Percentiles rank a stretch among this genome's conserved stretches.
Conservation (phyloP, 2,329 filamentous ascomycete species). For the Sordariomycetes sp. region DNA sequence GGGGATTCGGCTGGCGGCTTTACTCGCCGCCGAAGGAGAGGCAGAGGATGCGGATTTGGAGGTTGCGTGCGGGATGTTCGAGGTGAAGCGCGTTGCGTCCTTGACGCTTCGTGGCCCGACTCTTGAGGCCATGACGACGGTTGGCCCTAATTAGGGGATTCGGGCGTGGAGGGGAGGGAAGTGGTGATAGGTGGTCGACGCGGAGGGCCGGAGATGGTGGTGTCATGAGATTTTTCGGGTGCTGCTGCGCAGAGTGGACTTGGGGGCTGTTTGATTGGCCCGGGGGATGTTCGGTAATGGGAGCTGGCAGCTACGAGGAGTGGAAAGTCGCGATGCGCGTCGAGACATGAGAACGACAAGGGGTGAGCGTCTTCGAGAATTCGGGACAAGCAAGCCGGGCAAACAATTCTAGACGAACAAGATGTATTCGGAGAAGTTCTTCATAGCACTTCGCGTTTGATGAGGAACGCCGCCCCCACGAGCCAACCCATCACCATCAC, state of each 20-base stretch:
- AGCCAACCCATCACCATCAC: too few relatives aligned
- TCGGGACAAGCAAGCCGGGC: too few relatives aligned
- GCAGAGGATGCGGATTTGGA: constrained; percentile 42
- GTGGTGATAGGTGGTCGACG: not conserved
- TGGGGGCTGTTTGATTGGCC: constrained; percentile 21
- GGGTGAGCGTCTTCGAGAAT: too few relatives aligned
- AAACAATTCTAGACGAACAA: too few relatives aligned
- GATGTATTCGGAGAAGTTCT: too few relatives aligned
- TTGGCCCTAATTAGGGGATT: not conserved
- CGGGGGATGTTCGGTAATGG: constrained; percentile 25
- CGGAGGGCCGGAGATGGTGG: constrained; percentile 2
- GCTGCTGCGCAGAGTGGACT: constrained; percentile 15
- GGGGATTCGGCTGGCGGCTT: constrained; percentile 9
- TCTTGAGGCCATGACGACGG: constrained; percentile 26
- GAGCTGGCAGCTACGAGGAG: too few relatives aligned
- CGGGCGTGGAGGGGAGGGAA: not conserved
- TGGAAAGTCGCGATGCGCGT: not conserved
- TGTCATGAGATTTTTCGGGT: constrained; percentile 28
- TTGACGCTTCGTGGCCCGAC: constrained; percentile 58
- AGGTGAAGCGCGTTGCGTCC: constrained; percentile 66
- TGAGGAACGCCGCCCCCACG: too few relatives aligned
- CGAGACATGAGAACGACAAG: not conserved
- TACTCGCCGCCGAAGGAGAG: constrained; percentile 17
- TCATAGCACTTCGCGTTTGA: too few relatives aligned
- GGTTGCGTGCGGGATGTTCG: constrained; percentile 51